These are phyloP conservation scores for Penicillium odoratum DNA, from an alignment of 495 filamentous ascomycete genomes.

Conservation along the genomic window DNA sequence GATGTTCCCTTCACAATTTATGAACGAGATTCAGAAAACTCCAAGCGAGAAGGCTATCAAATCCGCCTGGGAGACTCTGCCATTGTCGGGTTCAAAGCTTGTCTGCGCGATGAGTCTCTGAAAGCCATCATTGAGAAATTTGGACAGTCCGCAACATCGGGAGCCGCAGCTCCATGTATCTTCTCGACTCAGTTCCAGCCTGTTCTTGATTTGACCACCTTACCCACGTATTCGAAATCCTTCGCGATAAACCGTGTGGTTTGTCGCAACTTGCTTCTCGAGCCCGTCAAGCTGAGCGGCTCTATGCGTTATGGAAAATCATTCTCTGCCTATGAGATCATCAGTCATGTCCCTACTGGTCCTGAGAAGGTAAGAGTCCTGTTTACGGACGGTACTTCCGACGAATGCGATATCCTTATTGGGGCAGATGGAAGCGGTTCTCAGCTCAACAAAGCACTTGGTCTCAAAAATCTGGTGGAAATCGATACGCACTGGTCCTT, in stretches of 20 bases:
- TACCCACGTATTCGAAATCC: neutral
- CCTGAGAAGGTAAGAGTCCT: neutral
- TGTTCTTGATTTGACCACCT: neutral
- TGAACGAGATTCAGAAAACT: neutral
- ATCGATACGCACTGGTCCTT: neutral
- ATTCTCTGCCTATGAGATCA: neutral
- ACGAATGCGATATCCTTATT: neutral
- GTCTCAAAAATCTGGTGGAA: neutral
- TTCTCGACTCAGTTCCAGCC: neutral
- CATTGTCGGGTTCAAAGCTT: neutral
- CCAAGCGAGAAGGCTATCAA: neutral
- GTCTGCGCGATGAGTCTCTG: neutral
- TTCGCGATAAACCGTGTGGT: neutral
- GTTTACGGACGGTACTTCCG: neutral
- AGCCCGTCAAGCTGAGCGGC: neutral
- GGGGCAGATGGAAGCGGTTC: neutral
- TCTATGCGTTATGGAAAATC: neutral
- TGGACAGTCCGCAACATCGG: neutral
- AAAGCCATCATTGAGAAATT: neutral
- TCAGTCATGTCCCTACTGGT: neutral
- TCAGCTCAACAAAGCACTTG: neutral
- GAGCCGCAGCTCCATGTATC: neutral
- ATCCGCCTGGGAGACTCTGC: neutral
- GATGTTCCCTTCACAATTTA: neutral
- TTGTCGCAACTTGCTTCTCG: neutral